These are phyloP conservation scores for Sarocladiaceae sp. DNA, from an alignment of 2,329 filamentous ascomycete genomes.

Conservation along the genomic window DNA sequence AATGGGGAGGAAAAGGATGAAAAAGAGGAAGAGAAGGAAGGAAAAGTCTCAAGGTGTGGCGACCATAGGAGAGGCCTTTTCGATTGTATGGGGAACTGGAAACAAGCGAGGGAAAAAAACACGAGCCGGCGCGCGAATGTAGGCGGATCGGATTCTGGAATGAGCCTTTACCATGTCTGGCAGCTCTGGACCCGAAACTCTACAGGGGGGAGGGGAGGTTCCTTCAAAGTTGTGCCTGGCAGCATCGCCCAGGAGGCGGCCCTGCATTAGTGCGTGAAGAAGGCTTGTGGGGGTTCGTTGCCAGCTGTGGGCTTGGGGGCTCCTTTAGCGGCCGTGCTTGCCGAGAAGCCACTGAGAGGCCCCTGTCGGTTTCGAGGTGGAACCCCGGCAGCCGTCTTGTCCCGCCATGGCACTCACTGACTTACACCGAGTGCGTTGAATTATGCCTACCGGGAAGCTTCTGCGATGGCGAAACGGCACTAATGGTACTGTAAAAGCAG, in stretches of 20 bases:
- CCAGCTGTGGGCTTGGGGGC: not conserved
- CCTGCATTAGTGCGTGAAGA: slow-evolving; percentile 2
- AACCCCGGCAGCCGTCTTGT: not conserved
- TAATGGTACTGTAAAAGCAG: no score
- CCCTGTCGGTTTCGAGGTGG: not conserved
- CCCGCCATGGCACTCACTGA: not conserved
- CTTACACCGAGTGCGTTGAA: no score
- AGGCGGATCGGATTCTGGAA: not conserved
- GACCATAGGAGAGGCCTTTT: not conserved
- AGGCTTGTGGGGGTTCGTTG: not conserved
- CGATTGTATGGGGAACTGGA: not conserved
- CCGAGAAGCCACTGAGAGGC: not conserved
- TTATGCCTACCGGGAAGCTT: no score
- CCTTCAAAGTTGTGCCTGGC: no score
- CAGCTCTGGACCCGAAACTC: no score
- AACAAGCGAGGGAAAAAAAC: not conserved
- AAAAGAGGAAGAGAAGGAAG: not conserved
- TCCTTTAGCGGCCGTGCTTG: not conserved
- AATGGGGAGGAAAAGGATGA: not conserved
- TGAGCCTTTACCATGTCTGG: not conserved
- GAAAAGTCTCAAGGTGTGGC: not conserved
- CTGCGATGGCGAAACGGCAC: no score
- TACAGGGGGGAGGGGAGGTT: not conserved
- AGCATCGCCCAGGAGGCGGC: no score
- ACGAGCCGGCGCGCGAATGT: not conserved